A percentile compares a stretch with the other conserved stretches of the same genome.
Evolutionary conservation across 2,329 filamentous ascomycete species (phyloP).

Genomic region (Aspergillus sp.): DNA sequence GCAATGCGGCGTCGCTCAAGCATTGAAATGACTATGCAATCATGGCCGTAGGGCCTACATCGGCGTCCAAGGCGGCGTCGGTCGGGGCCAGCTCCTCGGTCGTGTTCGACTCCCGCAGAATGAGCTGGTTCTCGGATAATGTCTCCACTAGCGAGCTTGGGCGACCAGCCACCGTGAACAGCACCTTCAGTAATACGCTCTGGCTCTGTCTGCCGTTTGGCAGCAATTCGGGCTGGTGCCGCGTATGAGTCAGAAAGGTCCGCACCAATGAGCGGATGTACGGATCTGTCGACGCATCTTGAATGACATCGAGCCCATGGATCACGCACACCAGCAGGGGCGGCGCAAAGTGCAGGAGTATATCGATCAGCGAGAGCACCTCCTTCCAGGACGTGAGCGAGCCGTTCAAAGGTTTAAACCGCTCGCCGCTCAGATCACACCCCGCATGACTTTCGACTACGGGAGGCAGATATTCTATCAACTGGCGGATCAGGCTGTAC

Average conservation of each 20-base stretch:
- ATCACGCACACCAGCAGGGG: conserved; percentile 41
- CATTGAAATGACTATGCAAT: conserved; percentile 30
- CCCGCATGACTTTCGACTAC: conserved; percentile 38
- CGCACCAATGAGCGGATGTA: conserved; percentile 37
- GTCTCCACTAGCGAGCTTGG: conserved; percentile 35
- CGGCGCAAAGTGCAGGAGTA: conserved; percentile 36
- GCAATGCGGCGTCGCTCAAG: background rate
- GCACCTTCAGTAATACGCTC: conserved; percentile 36
- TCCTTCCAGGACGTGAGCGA: conserved; percentile 39
- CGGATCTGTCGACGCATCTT: conserved; percentile 35
- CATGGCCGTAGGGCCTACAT: conserved; percentile 35
- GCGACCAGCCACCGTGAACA: conserved; percentile 38
- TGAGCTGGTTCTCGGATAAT: conserved; percentile 35
- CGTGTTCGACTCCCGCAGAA: conserved; percentile 30
- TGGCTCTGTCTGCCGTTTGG: conserved; percentile 23
- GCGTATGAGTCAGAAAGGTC: conserved; percentile 36
- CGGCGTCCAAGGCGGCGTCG: conserved; percentile 29
- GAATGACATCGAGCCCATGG: conserved; percentile 37
- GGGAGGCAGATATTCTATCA: conserved; percentile 39
- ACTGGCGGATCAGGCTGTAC: conserved; percentile 42
- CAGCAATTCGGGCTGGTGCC: conserved; percentile 22
- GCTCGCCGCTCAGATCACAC: conserved; percentile 38
- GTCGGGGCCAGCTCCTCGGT: conserved; percentile 21
- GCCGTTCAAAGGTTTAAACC: conserved; percentile 37
- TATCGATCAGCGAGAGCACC: conserved; percentile 39